Evolutionary conservation across 805 yeast genomes (phyloP).

Genomic region (Schwanniomyces polymorphus): DNA sequence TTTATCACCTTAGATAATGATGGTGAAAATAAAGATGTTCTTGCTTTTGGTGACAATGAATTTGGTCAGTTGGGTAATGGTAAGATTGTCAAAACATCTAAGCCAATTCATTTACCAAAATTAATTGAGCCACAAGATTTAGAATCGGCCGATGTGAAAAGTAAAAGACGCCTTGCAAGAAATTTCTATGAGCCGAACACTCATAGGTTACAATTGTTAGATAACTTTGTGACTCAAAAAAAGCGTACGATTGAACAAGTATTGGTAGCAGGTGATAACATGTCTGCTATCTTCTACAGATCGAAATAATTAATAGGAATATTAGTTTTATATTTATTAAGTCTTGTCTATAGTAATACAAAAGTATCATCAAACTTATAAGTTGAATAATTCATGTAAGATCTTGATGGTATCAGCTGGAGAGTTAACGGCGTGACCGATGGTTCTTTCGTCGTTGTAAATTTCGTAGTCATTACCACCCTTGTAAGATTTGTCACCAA

Average conservation of each 20-base stretch:
- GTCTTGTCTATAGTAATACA: neutral
- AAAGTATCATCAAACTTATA: constrained; percentile 12
- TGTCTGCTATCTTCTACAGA: constrained; percentile 65
- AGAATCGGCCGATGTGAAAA: constrained; percentile 7
- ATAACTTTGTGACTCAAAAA: constrained; percentile 17
- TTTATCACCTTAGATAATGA: constrained; percentile 56
- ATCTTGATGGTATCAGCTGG: constrained; percentile 89
- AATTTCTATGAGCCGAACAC: constrained; percentile 31
- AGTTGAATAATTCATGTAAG: constrained; percentile 77
- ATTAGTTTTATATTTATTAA: neutral
- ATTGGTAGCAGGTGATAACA: constrained; percentile 59
- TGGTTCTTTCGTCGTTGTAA: constrained; percentile 86
- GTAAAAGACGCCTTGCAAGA: constrained; percentile 24
- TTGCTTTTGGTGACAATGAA: constrained; percentile 84
- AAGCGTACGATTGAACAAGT: constrained; percentile 49
- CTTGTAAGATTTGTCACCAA: constrained; percentile 95
- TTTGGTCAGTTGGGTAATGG: constrained; percentile 86
- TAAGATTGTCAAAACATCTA: constrained; percentile 56
- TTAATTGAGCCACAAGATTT: constrained; percentile 55
- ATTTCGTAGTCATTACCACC: constrained; percentile 99
- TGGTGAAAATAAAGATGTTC: constrained; percentile 51
- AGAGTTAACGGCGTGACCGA: constrained; percentile 88
- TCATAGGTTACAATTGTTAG: constrained; percentile 48
- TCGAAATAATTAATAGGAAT: constrained; percentile 10
- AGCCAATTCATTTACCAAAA: constrained; percentile 55